Evolutionary conservation across 2,329 filamentous ascomycete genomes (phyloP).

Genomic region (Ilyonectria robusta): DNA sequence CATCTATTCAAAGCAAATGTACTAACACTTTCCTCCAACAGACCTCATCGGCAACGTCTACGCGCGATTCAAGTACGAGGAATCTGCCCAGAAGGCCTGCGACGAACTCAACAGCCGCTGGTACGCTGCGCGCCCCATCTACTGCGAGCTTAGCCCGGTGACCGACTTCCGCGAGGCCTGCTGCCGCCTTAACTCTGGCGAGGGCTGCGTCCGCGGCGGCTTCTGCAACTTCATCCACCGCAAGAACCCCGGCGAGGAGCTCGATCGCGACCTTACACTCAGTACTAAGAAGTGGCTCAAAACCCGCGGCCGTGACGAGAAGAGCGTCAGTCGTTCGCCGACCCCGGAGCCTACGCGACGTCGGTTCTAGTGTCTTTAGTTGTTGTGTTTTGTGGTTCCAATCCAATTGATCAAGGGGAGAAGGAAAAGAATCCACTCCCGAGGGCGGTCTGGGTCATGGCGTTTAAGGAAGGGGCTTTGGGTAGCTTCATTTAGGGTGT

Average conservation of each 20-base stretch:
- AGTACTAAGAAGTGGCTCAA: constrained; percentile 98
- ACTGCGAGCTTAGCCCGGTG: constrained; percentile 96
- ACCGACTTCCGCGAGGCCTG: constrained; percentile 99
- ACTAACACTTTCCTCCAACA: constrained; percentile 53
- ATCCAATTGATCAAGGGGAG: constrained; percentile 17
- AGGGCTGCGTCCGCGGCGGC: constrained; percentile 94
- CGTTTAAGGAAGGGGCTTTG: constrained; percentile 45
- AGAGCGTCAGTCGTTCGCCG: constrained; percentile 85
- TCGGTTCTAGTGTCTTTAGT: constrained; percentile 67
- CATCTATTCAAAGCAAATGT: background rate
- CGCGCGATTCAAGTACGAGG: constrained; percentile 99
- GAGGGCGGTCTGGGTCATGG: constrained; percentile 40
- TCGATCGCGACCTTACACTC: constrained; percentile 89
- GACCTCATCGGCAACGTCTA: constrained; percentile 99
- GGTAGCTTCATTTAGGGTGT: constrained; percentile 36
- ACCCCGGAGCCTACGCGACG: constrained; percentile 87
- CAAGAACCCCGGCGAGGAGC: constrained; percentile 91
- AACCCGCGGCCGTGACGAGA: constrained; percentile 84
- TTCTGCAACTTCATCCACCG: constrained; percentile 99
- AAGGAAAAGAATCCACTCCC: constrained; percentile 31
- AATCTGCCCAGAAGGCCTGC: constrained; percentile 92
- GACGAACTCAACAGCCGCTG: constrained; percentile 94
- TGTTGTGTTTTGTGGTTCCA: constrained; percentile 13
- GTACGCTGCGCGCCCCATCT: constrained; percentile 97
- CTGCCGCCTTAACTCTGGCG: constrained; percentile 92